Percentiles rank a stretch among this genome's conserved stretches.
phyloP scores from a whole-genome alignment of 345 rosid genomes.

The Balakata baccata region DNA sequence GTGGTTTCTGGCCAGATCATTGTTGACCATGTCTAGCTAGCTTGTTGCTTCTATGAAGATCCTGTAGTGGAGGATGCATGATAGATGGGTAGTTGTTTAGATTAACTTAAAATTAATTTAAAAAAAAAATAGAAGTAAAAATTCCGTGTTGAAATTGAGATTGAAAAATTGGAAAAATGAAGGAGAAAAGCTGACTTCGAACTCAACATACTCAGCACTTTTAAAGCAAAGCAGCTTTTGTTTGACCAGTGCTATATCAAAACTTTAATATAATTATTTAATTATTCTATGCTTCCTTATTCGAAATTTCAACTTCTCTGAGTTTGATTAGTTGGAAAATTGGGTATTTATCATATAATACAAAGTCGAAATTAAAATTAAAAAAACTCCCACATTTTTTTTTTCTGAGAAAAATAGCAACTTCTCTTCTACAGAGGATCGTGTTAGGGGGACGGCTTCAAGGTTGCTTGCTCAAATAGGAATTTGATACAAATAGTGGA shows the following conservation, averaged over 20 bases:
- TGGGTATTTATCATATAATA: too few species aligned
- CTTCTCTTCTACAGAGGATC: too few species aligned
- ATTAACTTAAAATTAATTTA: not conserved
- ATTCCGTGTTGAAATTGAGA: slow-evolving; percentile 17
- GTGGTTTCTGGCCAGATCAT: not conserved
- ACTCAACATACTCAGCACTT: not conserved
- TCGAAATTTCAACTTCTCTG: not conserved
- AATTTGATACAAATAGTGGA: not conserved
- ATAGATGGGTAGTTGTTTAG: not conserved
- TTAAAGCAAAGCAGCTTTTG: slow-evolving; percentile 12
- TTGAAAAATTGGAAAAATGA: not conserved
- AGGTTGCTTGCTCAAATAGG: slow-evolving; percentile 1
- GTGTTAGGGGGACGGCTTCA: not conserved
- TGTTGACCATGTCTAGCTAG: too few species aligned
- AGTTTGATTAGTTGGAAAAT: too few species aligned
- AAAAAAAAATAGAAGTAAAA: not conserved
- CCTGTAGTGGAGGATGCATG: slow-evolving; percentile 1
- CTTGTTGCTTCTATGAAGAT: not conserved
- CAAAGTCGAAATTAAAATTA: too few species aligned
- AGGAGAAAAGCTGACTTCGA: not conserved
- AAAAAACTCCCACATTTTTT: not conserved
- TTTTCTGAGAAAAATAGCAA: not conserved
- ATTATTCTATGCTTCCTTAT: too few species aligned
- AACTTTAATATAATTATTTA: too few species aligned
- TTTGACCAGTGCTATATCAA: slow-evolving; percentile 20